A percentile compares a stretch with the other conserved stretches of the same genome.
Evolutionary conservation across 2,329 filamentous ascomycete genomes (phyloP).

Genomic region (Diatrype stigma): DNA sequence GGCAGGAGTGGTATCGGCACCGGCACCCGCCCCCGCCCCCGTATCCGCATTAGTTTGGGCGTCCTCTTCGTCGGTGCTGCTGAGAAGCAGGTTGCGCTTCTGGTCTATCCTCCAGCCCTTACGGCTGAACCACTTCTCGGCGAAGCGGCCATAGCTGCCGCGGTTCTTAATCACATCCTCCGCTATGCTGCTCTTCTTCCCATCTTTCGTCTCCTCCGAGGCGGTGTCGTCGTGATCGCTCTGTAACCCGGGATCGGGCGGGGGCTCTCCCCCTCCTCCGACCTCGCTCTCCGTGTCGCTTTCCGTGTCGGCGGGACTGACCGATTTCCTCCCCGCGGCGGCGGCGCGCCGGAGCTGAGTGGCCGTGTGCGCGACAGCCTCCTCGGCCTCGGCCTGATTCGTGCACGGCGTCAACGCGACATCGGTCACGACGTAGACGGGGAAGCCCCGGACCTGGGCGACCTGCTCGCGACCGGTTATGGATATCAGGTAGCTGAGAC

Average conservation of each 20-base stretch:
- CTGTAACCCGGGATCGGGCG: slow-evolving; percentile 22
- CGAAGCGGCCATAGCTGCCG: slow-evolving; percentile 84
- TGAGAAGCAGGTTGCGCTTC: slow-evolving; percentile 66
- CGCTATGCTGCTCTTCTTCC: slow-evolving; percentile 61
- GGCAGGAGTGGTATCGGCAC: no score
- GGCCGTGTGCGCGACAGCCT: slow-evolving; percentile 62
- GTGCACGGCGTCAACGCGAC: slow-evolving; percentile 86
- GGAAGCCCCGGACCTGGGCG: slow-evolving; percentile 75
- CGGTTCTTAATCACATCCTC: slow-evolving; percentile 83
- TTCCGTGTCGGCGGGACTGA: background rate
- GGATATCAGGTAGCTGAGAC: slow-evolving; percentile 76
- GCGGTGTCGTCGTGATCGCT: slow-evolving; percentile 21
- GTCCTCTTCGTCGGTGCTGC: slow-evolving; percentile 27
- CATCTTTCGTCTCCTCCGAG: slow-evolving; percentile 24
- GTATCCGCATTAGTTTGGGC: slow-evolving; percentile 11
- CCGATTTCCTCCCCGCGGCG: slow-evolving; percentile 26
- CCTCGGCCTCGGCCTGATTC: slow-evolving; percentile 68
- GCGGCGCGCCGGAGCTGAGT: slow-evolving; percentile 34
- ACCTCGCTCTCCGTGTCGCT: slow-evolving; percentile 42
- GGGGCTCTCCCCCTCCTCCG: slow-evolving; percentile 33
- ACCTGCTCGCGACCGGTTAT: slow-evolving; percentile 86
- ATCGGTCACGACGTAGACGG: slow-evolving; percentile 83
- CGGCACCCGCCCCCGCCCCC: no score
- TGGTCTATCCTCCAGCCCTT: slow-evolving; percentile 75
- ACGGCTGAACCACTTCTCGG: slow-evolving; percentile 85